phyloP scores from a whole-genome alignment of 495 filamentous ascomycete species.

The Paragyromitra xinjiangensis region DNA sequence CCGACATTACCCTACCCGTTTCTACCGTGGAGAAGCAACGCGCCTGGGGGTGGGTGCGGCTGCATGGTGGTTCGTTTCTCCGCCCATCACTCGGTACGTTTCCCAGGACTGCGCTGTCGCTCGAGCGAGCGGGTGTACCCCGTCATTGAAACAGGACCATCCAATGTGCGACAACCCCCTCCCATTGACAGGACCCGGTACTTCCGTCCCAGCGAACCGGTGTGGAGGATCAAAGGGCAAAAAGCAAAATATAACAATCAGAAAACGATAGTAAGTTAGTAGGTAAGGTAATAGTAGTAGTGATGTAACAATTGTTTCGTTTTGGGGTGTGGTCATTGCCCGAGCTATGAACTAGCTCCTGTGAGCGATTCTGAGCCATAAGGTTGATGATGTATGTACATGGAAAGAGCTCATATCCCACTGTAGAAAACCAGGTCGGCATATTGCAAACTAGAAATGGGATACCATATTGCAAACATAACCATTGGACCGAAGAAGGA shows the following conservation, averaged over 20 bases:
- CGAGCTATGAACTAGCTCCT: slow-evolving; percentile 22
- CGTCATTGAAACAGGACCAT: slow-evolving; percentile 32
- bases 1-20: slow-evolving; percentile 47
- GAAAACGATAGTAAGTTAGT: slow-evolving; percentile 10
- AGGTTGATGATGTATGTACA: slow-evolving; percentile 32
- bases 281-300: slow-evolving; percentile 7
- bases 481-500: slow-evolving; percentile 29
- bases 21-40: slow-evolving; percentile 34
- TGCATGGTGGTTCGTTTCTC: slow-evolving; percentile 47
- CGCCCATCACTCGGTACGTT: slow-evolving; percentile 49
- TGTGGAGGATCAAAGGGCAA: slow-evolving; percentile 9
- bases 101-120: slow-evolving; percentile 29
- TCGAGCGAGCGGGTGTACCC: slow-evolving; percentile 30
- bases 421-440: slow-evolving; percentile 24
- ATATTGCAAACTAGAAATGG: slow-evolving; percentile 29
- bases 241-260: slow-evolving; percentile 26
- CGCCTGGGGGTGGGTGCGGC: slow-evolving; percentile 33
- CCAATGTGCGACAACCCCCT: slow-evolving; percentile 16
- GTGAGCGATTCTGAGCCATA: slow-evolving; percentile 22
- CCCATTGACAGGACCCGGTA: slow-evolving; percentile 19
- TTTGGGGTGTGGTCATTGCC: background rate
- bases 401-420: slow-evolving; percentile 38
- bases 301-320: slow-evolving; percentile 12
- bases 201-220: slow-evolving; percentile 18
- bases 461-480: slow-evolving; percentile 32